Base-by-base conservation (phyloP, 108 stramenopile genomes). In the Craspedostauros australis region DNA sequence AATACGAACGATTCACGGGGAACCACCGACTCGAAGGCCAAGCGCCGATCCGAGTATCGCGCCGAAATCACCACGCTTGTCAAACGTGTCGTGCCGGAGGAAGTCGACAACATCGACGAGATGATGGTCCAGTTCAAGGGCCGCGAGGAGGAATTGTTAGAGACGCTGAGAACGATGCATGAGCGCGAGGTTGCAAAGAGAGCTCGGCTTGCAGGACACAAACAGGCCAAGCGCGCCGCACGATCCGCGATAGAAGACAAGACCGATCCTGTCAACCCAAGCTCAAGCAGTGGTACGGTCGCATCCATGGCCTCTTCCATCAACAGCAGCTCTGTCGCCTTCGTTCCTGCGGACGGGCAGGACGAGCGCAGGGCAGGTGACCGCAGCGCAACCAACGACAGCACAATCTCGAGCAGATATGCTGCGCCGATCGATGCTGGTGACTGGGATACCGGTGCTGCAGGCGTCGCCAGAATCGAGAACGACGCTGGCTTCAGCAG, bases 111-210 rank as follows among this genome's bases (percentile, higher is more conserved):
- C 66, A 70, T 92, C 16, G 85, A 92, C 36, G 91, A 88, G 60
- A 92, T 92, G 91, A 72, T 92, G 64, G 66, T 64, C 7, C 86
- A 92, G 53, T 92, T 92, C 60, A 80, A 80, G 34, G 91, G 91
- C 12, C 69, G 91, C n/a, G 91, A 92, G 64, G 91, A 92, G 55
- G 91, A 92, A 41, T 69, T 92, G 50, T 70, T 92, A 1, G 86
- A 88, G 55, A 88, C 86, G 4, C 58, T 92, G 4, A 69, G 84
- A 38, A 80, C 81, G 14, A 92, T 92, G 91, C 82, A 92, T 56
- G 91, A 92, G 51, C 69, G 90, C 41, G 64, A 68, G 36, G 69
- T 88, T 40, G 90, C 90, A 14, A 81, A 80, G 49, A 75, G 82
- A 38, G 84, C 83, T 12, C 67, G 86, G 20, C 54, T 72, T 23